These are phyloP conservation scores for Tetrapisispora pingtungensis DNA, from an alignment of 805 yeast genomes.

Conservation along the genomic window DNA sequence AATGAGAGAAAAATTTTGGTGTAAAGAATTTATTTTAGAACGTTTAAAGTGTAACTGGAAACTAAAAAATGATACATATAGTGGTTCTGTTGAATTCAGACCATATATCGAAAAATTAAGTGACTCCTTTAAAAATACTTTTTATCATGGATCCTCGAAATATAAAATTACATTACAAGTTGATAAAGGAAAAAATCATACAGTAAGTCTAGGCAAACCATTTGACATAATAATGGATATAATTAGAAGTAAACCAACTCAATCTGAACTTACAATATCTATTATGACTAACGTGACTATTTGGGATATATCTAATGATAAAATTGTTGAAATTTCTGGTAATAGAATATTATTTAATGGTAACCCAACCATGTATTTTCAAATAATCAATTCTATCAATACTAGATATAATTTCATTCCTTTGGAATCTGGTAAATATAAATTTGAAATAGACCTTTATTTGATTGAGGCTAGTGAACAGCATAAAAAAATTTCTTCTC, in stretches of 20 bases:
- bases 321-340: slow-evolving; percentile 30
- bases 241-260: slow-evolving; percentile 3
- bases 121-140: slow-evolving; percentile 13
- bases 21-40: slow-evolving; percentile 53
- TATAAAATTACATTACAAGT: slow-evolving; percentile 10
- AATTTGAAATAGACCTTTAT: slow-evolving; percentile 46
- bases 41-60: slow-evolving; percentile 60
- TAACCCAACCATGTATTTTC: slow-evolving; percentile 39
- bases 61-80: slow-evolving; percentile 6
- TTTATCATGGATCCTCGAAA: slow-evolving; percentile 16
- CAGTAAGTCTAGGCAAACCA: slow-evolving; percentile 10
- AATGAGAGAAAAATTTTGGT: slow-evolving; percentile 70
- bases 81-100: slow-evolving; percentile 20
- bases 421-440: slow-evolving; percentile 70
- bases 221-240: slow-evolving; percentile 8
- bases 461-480: slow-evolving; percentile 1
- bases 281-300: slow-evolving; percentile 11
- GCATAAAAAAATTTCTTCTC: not conserved
- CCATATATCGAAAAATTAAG: slow-evolving; percentile 22
- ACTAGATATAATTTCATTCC: slow-evolving; percentile 42
- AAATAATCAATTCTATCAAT: slow-evolving; percentile 35
- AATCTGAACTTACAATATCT: not conserved
- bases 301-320: slow-evolving; percentile 20
- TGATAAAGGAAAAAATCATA: slow-evolving; percentile 3
- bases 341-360: slow-evolving; percentile 65